Conservation (phyloP, 2,329 filamentous ascomycete species). For the Neofusicoccum cordaticola region DNA sequence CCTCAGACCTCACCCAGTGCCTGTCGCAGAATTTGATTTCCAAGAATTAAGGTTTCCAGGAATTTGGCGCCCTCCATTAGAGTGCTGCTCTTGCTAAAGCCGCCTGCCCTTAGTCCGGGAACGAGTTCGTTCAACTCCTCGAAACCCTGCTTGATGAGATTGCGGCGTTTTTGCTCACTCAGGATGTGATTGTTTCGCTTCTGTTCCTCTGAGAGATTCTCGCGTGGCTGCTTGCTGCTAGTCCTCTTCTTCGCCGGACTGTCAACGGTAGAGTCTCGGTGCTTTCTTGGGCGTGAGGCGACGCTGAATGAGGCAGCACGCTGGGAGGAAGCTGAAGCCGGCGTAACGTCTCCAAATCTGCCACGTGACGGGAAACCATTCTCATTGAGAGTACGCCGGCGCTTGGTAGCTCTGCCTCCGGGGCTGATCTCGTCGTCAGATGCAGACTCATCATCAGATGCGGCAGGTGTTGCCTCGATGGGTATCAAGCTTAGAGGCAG, state of each 20-base stretch:
- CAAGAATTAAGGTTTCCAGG: conserved; percentile 68
- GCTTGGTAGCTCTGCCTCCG: conserved; percentile 5
- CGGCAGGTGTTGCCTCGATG: not conserved
- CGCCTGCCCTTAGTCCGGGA: conserved; percentile 59
- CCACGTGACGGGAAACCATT: not conserved
- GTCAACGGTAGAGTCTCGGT: conserved; percentile 23
- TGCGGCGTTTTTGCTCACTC: conserved; percentile 82
- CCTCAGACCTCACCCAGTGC: conserved; percentile 15
- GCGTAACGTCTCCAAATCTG: not conserved
- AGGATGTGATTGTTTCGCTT: conserved; percentile 84
- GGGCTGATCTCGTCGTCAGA: conserved; percentile 12
- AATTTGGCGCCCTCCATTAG: conserved; percentile 73
- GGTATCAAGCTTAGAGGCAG: not conserved
- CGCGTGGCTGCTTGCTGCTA: conserved; percentile 24
- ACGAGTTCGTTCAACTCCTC: conserved; percentile 76
- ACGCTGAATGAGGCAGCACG: conserved; percentile 15
- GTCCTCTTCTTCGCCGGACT: conserved; percentile 3
- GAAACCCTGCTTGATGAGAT: conserved; percentile 78
- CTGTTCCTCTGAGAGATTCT: conserved; percentile 72
- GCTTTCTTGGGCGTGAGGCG: conserved; percentile 22
- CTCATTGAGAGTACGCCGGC: conserved; percentile 11
- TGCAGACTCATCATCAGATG: conserved; percentile 10
- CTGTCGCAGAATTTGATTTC: conserved; percentile 48
- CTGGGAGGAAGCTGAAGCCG: not conserved
- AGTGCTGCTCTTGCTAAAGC: conserved; percentile 77